Base-by-base conservation (phyloP, 2,329 filamentous ascomycete genomes). In the Trichoderma arundinaceum region DNA sequence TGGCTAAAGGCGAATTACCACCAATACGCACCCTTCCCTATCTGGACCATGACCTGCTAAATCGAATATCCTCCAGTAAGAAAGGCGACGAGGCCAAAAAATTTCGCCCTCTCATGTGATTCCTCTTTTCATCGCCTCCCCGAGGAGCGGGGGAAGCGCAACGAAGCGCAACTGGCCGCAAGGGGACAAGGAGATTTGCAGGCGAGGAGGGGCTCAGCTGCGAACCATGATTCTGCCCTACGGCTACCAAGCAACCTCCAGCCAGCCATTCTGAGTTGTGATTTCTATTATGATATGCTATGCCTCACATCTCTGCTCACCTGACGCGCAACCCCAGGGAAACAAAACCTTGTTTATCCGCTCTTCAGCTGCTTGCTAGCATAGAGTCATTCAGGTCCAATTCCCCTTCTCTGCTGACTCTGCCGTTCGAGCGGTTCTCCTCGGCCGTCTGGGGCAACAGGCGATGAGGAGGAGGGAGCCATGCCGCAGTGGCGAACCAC, bases 71-170 rank as follows among this genome's bases (percentile, higher is more conserved):
- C 49, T 64, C 60, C 60, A 64, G 48, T 62, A 43, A 52, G 46
- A 53, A 53, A 41, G 7, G 35, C 35, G 35, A n/a, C 8, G 8
- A 32, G 44, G 22, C 17, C 15, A 15, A 13, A 54, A 64, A 64
- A 64, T 39, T 33, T 64, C 61, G 35, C 32, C 61, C 61, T 64
- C 61, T 64, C 61, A 64, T 64, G 61, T 64, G 61, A 64, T 64
- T 56, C 15, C 7, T 12, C 33, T 35, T 44, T 43, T 57, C 49
- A 22, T 62, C 59, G 22, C 59, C 48, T 39, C 44, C 49, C 49
- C 22, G 38, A 13, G 13, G 44, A 56, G 61, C 35, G 51, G 61
- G 51, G 60, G 51, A 56, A 46, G 8, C 15, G n/a, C 22, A 4
- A 43, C 19, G 22, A 28, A 56, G 35, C 19, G 39, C 10, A 48